A percentile compares a stretch with the other conserved stretches of the same genome.
Evolutionary conservation across 495 filamentous ascomycete genomes (phyloP).

Genomic region (Penicillium longicatenatum): DNA sequence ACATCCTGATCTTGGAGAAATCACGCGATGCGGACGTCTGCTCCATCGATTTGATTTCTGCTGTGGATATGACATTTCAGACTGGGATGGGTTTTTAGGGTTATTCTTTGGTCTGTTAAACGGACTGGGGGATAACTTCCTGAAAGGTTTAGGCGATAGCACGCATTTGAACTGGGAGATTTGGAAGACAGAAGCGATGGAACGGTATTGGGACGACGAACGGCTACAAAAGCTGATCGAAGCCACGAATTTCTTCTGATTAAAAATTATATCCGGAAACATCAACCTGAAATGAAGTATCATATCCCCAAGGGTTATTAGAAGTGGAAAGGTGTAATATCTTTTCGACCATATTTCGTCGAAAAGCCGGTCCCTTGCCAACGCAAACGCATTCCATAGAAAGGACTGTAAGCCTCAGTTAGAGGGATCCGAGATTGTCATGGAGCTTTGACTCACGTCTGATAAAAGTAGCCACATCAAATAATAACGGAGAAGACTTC

Average conservation of each 20-base stretch:
- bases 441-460: constrained; percentile 24
- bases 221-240: constrained; percentile 7
- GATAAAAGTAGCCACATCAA: constrained; percentile 28
- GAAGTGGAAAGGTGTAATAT: constrained; percentile 27
- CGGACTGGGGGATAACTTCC: constrained; percentile 12
- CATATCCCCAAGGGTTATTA: constrained; percentile 23
- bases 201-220: constrained; percentile 31
- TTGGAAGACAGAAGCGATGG: constrained; percentile 35
- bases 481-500: constrained; percentile 10
- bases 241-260: constrained; percentile 4
- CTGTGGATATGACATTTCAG: constrained; percentile 38
- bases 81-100: constrained; percentile 45
- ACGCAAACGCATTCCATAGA: constrained; percentile 27
- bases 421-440: neutral
- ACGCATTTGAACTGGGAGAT: constrained; percentile 31
- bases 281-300: neutral
- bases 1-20: constrained; percentile 28
- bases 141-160: constrained; percentile 17
- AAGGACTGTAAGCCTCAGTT: constrained; percentile 22
- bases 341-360: constrained; percentile 29
- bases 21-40: constrained; percentile 35
- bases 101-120: constrained; percentile 39
- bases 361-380: constrained; percentile 33
- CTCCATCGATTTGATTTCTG: constrained; percentile 42
- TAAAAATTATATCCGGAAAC: constrained; percentile 1